These are phyloP conservation scores for Thelephora terrestris DNA, from an alignment of 1,284 basidiomycete genomes.

Conservation along the genomic window DNA sequence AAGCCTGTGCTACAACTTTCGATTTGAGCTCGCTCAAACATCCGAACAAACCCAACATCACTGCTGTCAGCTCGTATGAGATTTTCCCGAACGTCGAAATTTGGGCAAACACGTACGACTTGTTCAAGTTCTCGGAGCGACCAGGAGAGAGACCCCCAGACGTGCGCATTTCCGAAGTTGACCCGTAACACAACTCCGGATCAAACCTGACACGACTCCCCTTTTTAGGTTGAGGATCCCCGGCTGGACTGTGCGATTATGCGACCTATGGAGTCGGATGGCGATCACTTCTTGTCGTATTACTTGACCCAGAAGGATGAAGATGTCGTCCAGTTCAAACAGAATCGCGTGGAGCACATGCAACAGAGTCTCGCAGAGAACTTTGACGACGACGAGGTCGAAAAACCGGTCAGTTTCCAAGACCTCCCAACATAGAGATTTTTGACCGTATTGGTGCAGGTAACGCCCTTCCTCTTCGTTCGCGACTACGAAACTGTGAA, in stretches of 20 bases:
- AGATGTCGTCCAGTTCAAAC: slow-evolving; percentile 21
- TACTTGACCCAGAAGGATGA: slow-evolving; percentile 79
- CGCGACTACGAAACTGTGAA: slow-evolving; percentile 80
- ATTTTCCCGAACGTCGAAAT: slow-evolving; percentile 80
- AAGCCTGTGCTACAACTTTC: slow-evolving; percentile 48
- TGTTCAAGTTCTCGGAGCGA: slow-evolving; percentile 82
- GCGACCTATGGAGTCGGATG: slow-evolving; percentile 77
- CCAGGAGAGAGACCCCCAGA: slow-evolving; percentile 69
- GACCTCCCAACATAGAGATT: neutral
- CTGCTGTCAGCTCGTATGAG: slow-evolving; percentile 77
- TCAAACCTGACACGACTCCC: neutral
- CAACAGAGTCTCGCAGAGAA: slow-evolving; percentile 41
- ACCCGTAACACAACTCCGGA: too few relatives aligned
- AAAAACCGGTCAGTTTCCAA: neutral
- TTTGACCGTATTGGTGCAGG: slow-evolving; percentile 26
- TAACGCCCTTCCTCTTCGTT: slow-evolving; percentile 61
- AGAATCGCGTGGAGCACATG: slow-evolving; percentile 16
- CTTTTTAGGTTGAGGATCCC: slow-evolving; percentile 53
- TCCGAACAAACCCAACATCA: slow-evolving; percentile 70
- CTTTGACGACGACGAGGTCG: slow-evolving; percentile 24
- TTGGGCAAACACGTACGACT: slow-evolving; percentile 84
- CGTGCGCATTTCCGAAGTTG: slow-evolving; percentile 23
- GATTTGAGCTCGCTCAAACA: slow-evolving; percentile 55
- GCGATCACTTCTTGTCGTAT: slow-evolving; percentile 83
- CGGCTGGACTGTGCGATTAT: slow-evolving; percentile 78